phyloP scores from a whole-genome alignment of 768 basidiomycete species.

The Panellus pusillus region DNA sequence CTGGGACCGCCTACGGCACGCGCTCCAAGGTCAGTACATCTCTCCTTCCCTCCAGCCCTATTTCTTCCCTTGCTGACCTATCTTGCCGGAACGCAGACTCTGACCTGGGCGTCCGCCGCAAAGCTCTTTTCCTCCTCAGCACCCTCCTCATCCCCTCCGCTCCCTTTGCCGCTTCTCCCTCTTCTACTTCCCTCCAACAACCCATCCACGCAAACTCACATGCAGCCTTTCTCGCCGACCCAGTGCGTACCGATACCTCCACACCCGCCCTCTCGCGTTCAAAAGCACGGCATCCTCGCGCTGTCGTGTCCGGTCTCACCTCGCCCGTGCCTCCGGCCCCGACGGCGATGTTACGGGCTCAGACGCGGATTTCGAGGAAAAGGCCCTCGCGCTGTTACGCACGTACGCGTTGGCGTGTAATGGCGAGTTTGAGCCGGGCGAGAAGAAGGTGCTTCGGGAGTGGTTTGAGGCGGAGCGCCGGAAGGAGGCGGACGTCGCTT shows the following conservation, averaged over 20 bases:
- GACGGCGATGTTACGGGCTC: constrained; percentile 62
- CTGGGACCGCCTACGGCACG: constrained; percentile 60
- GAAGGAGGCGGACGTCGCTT: too few relatives aligned
- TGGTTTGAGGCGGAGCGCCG: constrained; percentile 25
- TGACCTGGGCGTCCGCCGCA: constrained; percentile 73
- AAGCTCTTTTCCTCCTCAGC: constrained; percentile 75
- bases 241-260: constrained; percentile 54
- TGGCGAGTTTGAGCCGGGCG: constrained; percentile 30
- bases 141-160: constrained; percentile 59
- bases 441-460: constrained; percentile 30
- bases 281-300: constrained; percentile 42
- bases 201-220: constrained; percentile 73
- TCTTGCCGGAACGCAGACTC: constrained; percentile 55
- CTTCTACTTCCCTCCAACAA: constrained; percentile 17
- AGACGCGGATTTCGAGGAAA: constrained; percentile 69
- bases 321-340: constrained; percentile 58
- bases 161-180: constrained; percentile 21
- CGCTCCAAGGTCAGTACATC: constrained; percentile 54
- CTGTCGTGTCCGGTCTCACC: constrained; percentile 52
- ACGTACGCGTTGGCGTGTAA: constrained; percentile 49
- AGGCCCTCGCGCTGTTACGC: constrained; percentile 54
- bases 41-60: not conserved
- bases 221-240: constrained; percentile 58
- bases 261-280: constrained; percentile 49
- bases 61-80: not conserved